Conservation (phyloP, 2,329 filamentous ascomycete species). For the Daldinia sp. region DNA sequence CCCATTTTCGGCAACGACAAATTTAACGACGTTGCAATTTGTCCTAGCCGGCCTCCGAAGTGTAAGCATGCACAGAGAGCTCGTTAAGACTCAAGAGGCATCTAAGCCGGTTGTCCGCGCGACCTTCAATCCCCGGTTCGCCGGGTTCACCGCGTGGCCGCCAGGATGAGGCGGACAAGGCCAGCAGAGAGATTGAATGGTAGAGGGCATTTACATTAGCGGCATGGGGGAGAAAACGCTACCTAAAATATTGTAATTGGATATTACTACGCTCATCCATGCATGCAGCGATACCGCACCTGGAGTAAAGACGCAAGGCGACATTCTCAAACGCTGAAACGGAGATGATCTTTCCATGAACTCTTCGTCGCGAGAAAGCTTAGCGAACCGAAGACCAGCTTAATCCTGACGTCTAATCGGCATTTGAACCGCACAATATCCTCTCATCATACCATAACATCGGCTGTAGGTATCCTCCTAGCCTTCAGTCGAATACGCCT, state of each 20-base stretch:
- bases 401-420: conserved; percentile 5
- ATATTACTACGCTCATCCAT: conserved; percentile 8
- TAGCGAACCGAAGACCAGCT: conserved; percentile 2
- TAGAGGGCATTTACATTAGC: conserved; percentile 3
- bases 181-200: background rate
- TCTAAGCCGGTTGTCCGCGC: conserved; percentile 11
- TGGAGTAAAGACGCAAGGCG: background rate
- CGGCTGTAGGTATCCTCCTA: conserved; percentile 6
- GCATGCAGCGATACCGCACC: conserved; percentile 7
- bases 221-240: conserved; percentile 8
- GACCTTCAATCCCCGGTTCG: background rate
- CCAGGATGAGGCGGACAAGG: background rate
- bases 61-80: conserved; percentile 10
- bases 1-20: conserved; percentile 18
- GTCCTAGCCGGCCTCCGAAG: conserved; percentile 4
- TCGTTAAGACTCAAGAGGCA: conserved; percentile 19
- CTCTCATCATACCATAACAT: conserved; percentile 11
- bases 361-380: conserved; percentile 17
- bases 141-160: conserved; percentile 2
- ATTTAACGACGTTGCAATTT: conserved; percentile 30
- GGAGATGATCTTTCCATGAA: conserved; percentile 2
- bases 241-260: conserved; percentile 23
- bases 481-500: background rate
- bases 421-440: background rate
- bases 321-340: background rate